Conservation (phyloP, 2,329 filamentous ascomycete species). For the Falciphora oryzae region DNA sequence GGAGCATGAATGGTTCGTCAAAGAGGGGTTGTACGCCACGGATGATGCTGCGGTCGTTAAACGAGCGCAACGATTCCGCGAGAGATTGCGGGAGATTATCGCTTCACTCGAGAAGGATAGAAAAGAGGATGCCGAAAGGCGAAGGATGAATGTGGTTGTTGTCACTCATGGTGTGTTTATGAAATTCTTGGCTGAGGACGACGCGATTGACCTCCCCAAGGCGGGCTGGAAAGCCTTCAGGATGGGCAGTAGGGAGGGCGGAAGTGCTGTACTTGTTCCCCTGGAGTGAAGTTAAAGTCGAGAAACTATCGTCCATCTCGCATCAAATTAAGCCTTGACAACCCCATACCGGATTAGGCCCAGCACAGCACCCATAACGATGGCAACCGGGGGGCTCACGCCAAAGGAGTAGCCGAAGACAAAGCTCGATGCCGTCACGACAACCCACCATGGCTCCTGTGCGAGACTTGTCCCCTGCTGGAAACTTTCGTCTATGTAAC, state of each 20-base stretch:
- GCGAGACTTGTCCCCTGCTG: conserved; percentile 46
- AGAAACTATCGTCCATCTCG: too few relatives aligned
- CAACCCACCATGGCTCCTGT: conserved; percentile 60
- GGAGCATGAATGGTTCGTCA: too few relatives aligned
- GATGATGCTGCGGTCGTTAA: conserved; percentile 17
- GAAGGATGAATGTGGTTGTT: conserved; percentile 20
- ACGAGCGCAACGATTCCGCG: too few relatives aligned
- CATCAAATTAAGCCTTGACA: too few relatives aligned
- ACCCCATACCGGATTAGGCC: conserved; percentile 42
- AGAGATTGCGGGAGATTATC: too few relatives aligned
- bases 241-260: too few relatives aligned
- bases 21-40: too few relatives aligned
- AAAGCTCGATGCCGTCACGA: conserved; percentile 45
- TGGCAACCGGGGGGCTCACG: conserved; percentile 35
- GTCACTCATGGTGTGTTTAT: conserved; percentile 27
- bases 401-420: conserved; percentile 41
- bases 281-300: too few relatives aligned
- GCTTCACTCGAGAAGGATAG: too few relatives aligned
- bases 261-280: too few relatives aligned
- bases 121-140: too few relatives aligned
- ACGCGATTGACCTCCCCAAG: conserved; percentile 25
- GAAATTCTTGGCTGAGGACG: conserved; percentile 23
- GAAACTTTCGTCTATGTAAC: conserved; percentile 47
- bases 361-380: conserved; percentile 39
- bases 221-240: conserved; percentile 24